Percentiles rank a stretch among this genome's conserved stretches.
Conservation (phyloP, 257 asterid species). For the Ajuga chamaepitys region DNA sequence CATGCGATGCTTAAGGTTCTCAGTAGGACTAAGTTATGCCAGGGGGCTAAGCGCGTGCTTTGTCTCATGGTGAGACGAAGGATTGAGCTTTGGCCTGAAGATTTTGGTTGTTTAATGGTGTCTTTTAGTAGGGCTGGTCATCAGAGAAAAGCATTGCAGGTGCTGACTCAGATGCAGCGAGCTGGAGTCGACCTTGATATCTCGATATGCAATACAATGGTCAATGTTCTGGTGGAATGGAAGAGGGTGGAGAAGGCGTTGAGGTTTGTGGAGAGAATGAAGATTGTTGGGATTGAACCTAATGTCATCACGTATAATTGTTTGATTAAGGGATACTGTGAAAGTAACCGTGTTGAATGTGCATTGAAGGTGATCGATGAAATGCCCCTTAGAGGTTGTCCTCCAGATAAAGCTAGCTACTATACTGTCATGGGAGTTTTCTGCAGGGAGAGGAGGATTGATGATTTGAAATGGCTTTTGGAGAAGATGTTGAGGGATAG, state of each 20-base stretch:
- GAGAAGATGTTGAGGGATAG: slow-evolving; percentile 63
- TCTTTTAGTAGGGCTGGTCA: slow-evolving; percentile 92
- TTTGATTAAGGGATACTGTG: slow-evolving; percentile 87
- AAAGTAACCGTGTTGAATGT: slow-evolving; percentile 37
- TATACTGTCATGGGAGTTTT: slow-evolving; percentile 60
- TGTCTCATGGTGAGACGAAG: slow-evolving; percentile 57
- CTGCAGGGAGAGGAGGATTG: slow-evolving; percentile 54
- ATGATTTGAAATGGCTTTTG: slow-evolving; percentile 54
- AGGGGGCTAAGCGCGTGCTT: slow-evolving; percentile 86
- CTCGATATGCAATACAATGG: slow-evolving; percentile 63
- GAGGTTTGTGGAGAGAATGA: slow-evolving; percentile 70
- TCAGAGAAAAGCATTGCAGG: slow-evolving; percentile 71
- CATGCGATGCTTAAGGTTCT: slow-evolving; percentile 69
- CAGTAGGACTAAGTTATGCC: slow-evolving; percentile 81
- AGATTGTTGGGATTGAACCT: slow-evolving; percentile 64
- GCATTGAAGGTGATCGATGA: slow-evolving; percentile 62
- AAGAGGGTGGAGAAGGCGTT: slow-evolving; percentile 66
- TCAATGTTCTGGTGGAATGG: slow-evolving; percentile 82
- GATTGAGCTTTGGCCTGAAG: slow-evolving; percentile 54
- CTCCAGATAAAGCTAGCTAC: slow-evolving; percentile 81
- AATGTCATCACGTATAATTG: slow-evolving; percentile 66
- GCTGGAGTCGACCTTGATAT: slow-evolving; percentile 66
- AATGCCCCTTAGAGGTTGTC: slow-evolving; percentile 65
- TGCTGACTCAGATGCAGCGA: slow-evolving; percentile 68
- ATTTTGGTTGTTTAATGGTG: slow-evolving; percentile 86